Percentiles rank a stretch among this genome's conserved stretches.
Evolutionary conservation across 2,329 filamentous ascomycete species (phyloP).

Genomic region (Paecilomyces niveus): DNA sequence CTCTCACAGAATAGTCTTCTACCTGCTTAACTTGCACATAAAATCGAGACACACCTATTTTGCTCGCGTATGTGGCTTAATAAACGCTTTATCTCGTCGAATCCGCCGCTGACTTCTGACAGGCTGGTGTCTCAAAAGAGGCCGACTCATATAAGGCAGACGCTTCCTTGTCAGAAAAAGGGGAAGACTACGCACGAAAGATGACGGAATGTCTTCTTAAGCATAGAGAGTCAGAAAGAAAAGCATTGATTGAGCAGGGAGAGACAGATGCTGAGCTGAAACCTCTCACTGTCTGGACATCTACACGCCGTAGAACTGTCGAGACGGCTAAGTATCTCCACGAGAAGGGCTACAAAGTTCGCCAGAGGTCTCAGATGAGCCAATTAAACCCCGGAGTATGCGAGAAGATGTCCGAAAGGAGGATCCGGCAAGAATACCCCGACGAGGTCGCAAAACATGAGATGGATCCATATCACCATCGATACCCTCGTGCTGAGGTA

Average conservation of each 20-base stretch:
- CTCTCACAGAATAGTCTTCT: constrained; percentile 95
- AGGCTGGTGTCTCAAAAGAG: constrained; percentile 74
- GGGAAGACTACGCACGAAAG: constrained; percentile 70
- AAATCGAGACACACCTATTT: constrained; percentile 93
- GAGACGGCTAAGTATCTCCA: constrained; percentile 83
- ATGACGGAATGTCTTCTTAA: constrained; percentile 79
- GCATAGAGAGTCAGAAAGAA: constrained; percentile 75
- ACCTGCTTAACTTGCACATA: constrained; percentile 94
- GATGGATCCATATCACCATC: constrained; percentile 90
- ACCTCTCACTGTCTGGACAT: constrained; percentile 88
- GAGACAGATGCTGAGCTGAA: constrained; percentile 64
- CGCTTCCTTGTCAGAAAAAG: constrained; percentile 72
- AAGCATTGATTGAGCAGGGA: constrained; percentile 60
- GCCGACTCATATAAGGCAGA: constrained; percentile 91
- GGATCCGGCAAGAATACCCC: constrained; percentile 74
- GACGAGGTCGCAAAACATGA: constrained; percentile 92
- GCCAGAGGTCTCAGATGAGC: constrained; percentile 92
- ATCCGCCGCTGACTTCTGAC: constrained; percentile 11
- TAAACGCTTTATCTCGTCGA: background rate
- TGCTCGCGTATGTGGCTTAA: constrained; percentile 50
- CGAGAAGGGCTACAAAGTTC: constrained; percentile 72
- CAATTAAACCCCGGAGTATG: constrained; percentile 95
- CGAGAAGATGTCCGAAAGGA: constrained; percentile 81
- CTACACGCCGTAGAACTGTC: constrained; percentile 79
- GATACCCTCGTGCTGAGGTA: constrained; percentile 90